Evolutionary conservation across 176 grass and related monocot genomes (phyloP), one percentile per base, ranked within the genome.

Genomic region (Neostapfia colusana): DNA sequence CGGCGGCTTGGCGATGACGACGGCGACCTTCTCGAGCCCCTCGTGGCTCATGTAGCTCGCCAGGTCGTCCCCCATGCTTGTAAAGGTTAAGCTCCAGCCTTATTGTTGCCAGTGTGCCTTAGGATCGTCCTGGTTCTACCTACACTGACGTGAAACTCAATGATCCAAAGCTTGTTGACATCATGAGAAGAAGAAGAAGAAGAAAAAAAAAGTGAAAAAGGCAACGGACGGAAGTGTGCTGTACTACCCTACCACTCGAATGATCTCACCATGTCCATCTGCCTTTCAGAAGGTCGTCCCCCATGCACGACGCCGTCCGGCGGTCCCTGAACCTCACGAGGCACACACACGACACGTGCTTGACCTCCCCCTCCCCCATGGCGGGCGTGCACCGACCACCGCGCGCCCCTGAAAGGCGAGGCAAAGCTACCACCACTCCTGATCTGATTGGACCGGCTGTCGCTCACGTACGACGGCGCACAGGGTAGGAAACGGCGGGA

Each of bases 211-310:
- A 20, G 34, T 6, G 23, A n/a, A 7, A 77, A 71, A 50, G 28
- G 64, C 4, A 37, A 24, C 13, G 26, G 5, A 3, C 70, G 7
- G 24, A 4, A 6, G 8, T 0, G 4, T n/a, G n/a, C n/a, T n/a
- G n/a, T n/a, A n/a, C n/a, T n/a, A n/a, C n/a, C n/a, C n/a, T 91
- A 96, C 92, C 92, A 96, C 77, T 91, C 92, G 35, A 92, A 92
- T 41, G 87, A 91, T 64, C 82, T 89, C 45, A 91, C 77, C 35
- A 55, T 86, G 58, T 80, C 81, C 42, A 95, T 78, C 46, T 74
- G 39, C 59, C 81, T 63, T 83, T 63, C 14, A 92, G 50, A 1
- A 89, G 74, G 45, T 83, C 73, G 0, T 85, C 81, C 85, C 87
- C 89, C n/a, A n/a, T n/a, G n/a, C 49, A 69, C 51, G 1, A 79